Percentiles rank a stretch among this genome's conserved stretches.
These are phyloP conservation scores for Solanum arcanum DNA, from an alignment of 257 asterid species.

Conservation along the genomic window DNA sequence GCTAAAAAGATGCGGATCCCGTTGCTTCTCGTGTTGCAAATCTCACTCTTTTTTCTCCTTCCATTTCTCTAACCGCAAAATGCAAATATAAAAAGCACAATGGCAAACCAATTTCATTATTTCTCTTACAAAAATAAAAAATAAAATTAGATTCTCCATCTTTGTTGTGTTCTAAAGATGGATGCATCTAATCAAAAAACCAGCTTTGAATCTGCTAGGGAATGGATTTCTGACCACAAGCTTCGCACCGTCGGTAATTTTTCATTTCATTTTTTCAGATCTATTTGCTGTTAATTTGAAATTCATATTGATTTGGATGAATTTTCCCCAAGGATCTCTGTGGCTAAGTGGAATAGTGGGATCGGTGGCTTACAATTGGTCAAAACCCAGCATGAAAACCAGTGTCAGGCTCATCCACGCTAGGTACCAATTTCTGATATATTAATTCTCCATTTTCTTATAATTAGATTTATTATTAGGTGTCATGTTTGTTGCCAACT, in stretches of 20 bases:
- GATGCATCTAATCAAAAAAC: slow-evolving; percentile 11
- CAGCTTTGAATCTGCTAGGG: slow-evolving; percentile 14
- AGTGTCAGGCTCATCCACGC: slow-evolving; percentile 44
- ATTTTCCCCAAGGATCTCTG: slow-evolving; percentile 4
- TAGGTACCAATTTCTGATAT: slow-evolving; percentile 8
- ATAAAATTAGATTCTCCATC: neutral
- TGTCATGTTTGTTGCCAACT: neutral
- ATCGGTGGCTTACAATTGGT: slow-evolving; percentile 39
- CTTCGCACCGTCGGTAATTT: slow-evolving; percentile 36
- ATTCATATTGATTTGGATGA: neutral
- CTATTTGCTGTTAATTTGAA: neutral
- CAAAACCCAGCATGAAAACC: slow-evolving; percentile 29
- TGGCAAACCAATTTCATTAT: neutral
- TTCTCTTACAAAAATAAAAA: neutral
- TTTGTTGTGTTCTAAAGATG: slow-evolving; percentile 1
- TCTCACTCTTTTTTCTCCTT: neutral
- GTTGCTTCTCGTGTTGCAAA: neutral
- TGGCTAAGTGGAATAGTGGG: slow-evolving; percentile 35
- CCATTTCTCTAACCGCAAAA: neutral
- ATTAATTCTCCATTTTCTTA: neutral
- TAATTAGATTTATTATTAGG: too few relatives aligned
- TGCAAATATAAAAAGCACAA: neutral
- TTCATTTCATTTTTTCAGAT: neutral
- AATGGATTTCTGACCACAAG: slow-evolving; percentile 31
- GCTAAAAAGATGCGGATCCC: neutral